phyloP scores from a whole-genome alignment of 495 filamentous ascomycete species.

The Penicillium salamii region DNA sequence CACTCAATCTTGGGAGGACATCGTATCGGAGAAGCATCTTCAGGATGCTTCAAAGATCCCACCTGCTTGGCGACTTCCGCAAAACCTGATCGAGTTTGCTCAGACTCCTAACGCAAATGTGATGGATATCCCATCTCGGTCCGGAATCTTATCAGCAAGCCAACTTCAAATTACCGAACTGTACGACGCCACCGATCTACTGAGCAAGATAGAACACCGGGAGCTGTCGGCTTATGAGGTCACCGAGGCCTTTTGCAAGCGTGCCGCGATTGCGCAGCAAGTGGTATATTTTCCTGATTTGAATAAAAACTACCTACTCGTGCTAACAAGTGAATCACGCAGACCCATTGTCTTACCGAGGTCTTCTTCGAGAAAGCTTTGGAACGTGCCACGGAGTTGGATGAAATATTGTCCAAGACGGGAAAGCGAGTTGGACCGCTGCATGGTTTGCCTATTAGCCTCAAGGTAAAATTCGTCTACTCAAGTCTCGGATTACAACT shows the following conservation, averaged over 20 bases:
- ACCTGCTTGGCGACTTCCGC: constrained; percentile 34
- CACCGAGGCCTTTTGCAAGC: constrained; percentile 55
- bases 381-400: constrained; percentile 38
- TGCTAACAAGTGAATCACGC: not conserved
- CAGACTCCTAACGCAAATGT: constrained; percentile 17
- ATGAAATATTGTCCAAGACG: constrained; percentile 27
- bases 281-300: not conserved
- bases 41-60: constrained; percentile 43
- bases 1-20: constrained; percentile 18
- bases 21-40: constrained; percentile 32
- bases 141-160: not conserved
- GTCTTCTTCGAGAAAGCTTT: constrained; percentile 37
- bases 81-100: constrained; percentile 11
- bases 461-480: constrained; percentile 54
- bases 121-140: constrained; percentile 32
- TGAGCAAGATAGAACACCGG: constrained; percentile 10
- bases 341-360: constrained; percentile 53
- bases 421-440: constrained; percentile 52
- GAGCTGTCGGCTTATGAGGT: constrained; percentile 37
- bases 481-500: not conserved
- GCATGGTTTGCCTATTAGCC: constrained; percentile 60
- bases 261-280: constrained; percentile 35
- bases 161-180: constrained; percentile 1
- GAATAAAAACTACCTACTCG: not conserved
- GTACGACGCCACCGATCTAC: not conserved